phyloP scores from a whole-genome alignment of 1,284 basidiomycete genomes.

The Cryptococcus maquisensis region DNA sequence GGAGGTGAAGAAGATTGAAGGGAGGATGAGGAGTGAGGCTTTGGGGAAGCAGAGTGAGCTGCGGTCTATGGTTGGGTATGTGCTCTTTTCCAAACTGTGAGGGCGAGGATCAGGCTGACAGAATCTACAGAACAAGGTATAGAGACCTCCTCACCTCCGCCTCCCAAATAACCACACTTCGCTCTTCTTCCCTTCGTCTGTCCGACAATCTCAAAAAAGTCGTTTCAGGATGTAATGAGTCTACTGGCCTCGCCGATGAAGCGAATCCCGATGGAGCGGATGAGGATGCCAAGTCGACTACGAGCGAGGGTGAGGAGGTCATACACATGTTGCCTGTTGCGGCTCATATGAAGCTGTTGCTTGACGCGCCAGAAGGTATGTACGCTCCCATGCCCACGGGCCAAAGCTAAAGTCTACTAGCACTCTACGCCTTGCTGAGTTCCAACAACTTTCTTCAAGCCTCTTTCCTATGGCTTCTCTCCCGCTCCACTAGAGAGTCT shows the following conservation, averaged over 20 bases:
- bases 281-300: constrained; percentile 11
- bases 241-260: constrained; percentile 23
- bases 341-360: constrained; percentile 77
- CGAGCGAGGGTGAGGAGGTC: constrained; percentile 46
- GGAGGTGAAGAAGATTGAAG: constrained; percentile 69
- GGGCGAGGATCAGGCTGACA: not conserved
- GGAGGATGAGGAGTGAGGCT: constrained; percentile 74
- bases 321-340: constrained; percentile 68
- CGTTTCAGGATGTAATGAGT: constrained; percentile 33
- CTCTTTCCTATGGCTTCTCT: constrained; percentile 79
- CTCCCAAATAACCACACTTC: constrained; percentile 67
- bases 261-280: not conserved
- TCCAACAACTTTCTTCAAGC: constrained; percentile 71
- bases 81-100: constrained; percentile 22
- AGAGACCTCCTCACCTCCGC: constrained; percentile 87
- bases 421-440: constrained; percentile 75
- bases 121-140: constrained; percentile 71
- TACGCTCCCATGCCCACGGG: not conserved
- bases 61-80: constrained; percentile 90
- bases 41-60: constrained; percentile 87
- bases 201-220: constrained; percentile 43
- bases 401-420: constrained; percentile 10
- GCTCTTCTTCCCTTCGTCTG: constrained; percentile 53
- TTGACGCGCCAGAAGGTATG: constrained; percentile 74
- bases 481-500: constrained; percentile 61